Evolutionary conservation across 2,329 filamentous ascomycete species (phyloP).

Genomic region (Elsinoe perseae): DNA sequence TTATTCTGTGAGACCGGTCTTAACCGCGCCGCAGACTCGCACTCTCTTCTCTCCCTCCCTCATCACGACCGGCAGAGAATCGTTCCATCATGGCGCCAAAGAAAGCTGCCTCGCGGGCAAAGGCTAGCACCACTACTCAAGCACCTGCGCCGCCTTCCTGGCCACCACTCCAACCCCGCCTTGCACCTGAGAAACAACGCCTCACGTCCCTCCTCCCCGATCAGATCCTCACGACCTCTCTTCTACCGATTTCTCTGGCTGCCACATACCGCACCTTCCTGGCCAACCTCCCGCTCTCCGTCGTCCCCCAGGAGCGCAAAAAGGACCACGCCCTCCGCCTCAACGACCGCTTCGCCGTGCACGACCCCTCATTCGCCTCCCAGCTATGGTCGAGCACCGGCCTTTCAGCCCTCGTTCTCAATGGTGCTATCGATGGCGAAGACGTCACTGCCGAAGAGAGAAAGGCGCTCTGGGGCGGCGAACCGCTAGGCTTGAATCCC

Average conservation of each 20-base stretch:
- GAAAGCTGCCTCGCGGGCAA: slow-evolving; percentile 5
- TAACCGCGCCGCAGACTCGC: too few species aligned
- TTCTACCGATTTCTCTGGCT: slow-evolving; percentile 69
- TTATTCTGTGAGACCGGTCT: too few species aligned
- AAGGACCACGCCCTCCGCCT: slow-evolving; percentile 74
- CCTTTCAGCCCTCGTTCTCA: slow-evolving; percentile 52
- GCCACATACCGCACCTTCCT: slow-evolving; percentile 69
- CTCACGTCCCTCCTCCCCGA: slow-evolving; percentile 51
- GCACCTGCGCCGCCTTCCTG: slow-evolving; percentile 50
- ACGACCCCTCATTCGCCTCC: slow-evolving; percentile 67
- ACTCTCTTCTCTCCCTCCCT: too few species aligned
- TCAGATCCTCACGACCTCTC: slow-evolving; percentile 65
- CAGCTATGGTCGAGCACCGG: slow-evolving; percentile 71
- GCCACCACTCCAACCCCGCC: slow-evolving; percentile 62
- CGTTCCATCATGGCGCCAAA: slow-evolving; percentile 22
- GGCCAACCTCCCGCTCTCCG: slow-evolving; percentile 60
- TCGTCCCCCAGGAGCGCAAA: slow-evolving; percentile 71
- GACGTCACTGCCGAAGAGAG: slow-evolving; percentile 27
- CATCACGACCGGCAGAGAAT: too few species aligned
- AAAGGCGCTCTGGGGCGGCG: slow-evolving; percentile 61
- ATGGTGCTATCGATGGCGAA: slow-evolving; percentile 30
- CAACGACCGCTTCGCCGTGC: slow-evolving; percentile 80
- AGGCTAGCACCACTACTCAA: slow-evolving; percentile 21
- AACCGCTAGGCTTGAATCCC: slow-evolving; percentile 73
- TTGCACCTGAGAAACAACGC: slow-evolving; percentile 57